Evolutionary conservation across 345 rosid genomes (phyloP).

Genomic region (Salix viminalis): DNA sequence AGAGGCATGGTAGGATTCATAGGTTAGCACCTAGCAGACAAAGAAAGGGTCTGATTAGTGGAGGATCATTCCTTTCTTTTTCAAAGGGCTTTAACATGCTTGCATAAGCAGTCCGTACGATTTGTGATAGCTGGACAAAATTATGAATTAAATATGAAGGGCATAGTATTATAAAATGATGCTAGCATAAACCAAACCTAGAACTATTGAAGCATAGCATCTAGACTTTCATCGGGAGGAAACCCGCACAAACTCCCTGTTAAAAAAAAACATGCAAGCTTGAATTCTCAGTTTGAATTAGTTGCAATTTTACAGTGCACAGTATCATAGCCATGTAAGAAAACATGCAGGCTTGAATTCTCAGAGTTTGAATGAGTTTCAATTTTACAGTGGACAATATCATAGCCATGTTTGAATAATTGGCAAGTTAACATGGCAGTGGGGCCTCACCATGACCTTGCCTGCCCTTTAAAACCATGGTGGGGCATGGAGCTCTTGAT

Average conservation of each 20-base stretch:
- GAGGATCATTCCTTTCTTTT: constrained; percentile 41
- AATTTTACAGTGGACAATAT: neutral
- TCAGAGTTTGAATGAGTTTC: neutral
- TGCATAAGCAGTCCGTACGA: constrained; percentile 21
- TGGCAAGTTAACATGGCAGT: constrained; percentile 2
- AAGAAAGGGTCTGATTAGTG: constrained; percentile 29
- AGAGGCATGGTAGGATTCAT: neutral
- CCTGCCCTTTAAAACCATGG: constrained; percentile 14
- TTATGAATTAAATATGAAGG: neutral
- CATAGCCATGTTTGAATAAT: constrained; percentile 2
- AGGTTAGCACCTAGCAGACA: constrained; percentile 43
- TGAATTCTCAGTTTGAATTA: too few relatives aligned
- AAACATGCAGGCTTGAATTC: too few relatives aligned
- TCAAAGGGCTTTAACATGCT: constrained; percentile 14
- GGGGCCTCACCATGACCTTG: constrained; percentile 23
- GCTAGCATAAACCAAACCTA: neutral
- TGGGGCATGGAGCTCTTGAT: constrained; percentile 21
- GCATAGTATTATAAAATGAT: neutral
- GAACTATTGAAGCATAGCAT: neutral
- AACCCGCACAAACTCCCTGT: neutral
- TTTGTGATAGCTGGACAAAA: neutral
- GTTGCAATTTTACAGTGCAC: neutral
- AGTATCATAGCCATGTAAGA: neutral
- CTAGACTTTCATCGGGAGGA: too few relatives aligned
- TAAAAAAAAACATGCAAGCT: neutral